Evolutionary conservation across 768 basidiomycete species (phyloP), one percentile per base, ranked within the genome.

Genomic region (Calocybe cyanea): DNA sequence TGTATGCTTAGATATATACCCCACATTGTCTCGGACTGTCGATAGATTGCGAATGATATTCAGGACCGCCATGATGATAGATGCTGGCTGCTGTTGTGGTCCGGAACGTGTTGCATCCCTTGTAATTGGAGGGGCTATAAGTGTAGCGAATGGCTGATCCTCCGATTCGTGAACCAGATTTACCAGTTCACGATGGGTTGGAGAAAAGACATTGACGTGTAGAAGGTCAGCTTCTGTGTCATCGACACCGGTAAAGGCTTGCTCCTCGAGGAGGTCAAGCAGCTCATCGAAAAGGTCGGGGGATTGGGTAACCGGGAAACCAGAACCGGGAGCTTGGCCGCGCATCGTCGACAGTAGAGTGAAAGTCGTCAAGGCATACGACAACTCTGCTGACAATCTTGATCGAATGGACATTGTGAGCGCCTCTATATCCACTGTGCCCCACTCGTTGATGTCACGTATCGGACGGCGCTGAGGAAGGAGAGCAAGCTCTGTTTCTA

Each of bases 401-500:
- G 89, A 95, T 24, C 93, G 86, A 32, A 99, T 68, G 23, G 89
- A 88, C 85, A 99, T 84, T n/a, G 83, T 84, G 40, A 99, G 73
- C n/a, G 83, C 83, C 58, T 96, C 93, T 47, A 97, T 83, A 56
- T 98, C 94, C 40, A 95, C 80, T 7, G 73, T 75, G 17, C 91
- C 92, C 82, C 93, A 91, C 43, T 94, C 91, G 59, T 84, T 82
- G 51, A 90, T 76, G 41, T 85, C 80, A 46, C 87, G 76, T 56
- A 86, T 62, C 5, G 78, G 73, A 35, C 86, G 77, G 42, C 75
- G 69, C 37, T 77, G 70, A n/a, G 70, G 62, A 14, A 73, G 58
- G 25, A 69, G 74, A 23, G 63, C 56, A 44, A 78, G 72, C 54
- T 91, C 89, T 10, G 73, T 68, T 41, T 87, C 80, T 45, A 95